phyloP scores from a whole-genome alignment of 192 early-diverging fungal species.

The Backusella sp. region DNA sequence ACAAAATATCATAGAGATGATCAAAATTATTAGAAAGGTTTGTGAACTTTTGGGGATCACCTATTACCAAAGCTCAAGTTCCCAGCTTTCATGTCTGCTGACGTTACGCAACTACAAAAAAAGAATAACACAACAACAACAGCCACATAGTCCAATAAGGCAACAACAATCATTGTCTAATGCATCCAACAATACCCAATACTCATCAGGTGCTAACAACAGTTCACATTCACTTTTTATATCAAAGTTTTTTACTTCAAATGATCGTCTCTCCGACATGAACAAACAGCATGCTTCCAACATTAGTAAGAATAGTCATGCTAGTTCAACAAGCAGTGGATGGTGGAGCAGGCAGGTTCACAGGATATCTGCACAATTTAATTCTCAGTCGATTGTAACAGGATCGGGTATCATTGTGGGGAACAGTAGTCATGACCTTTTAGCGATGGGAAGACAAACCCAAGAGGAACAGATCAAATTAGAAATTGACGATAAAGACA shows the following conservation, averaged over 20 bases:
- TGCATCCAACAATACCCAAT: background rate
- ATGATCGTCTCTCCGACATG: slow-evolving; percentile 7
- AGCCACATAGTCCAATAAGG: background rate
- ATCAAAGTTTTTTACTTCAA: slow-evolving; percentile 11
- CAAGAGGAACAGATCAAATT: slow-evolving; percentile 9
- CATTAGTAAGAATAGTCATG: background rate
- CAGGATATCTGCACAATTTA: slow-evolving; percentile 10
- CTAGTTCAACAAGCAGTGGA: background rate
- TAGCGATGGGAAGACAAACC: background rate
- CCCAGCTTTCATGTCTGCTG: slow-evolving; percentile 23
- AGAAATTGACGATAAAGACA: background rate
- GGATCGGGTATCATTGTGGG: slow-evolving; percentile 9
- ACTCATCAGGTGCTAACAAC: background rate
- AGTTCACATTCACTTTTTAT: slow-evolving; percentile 9
- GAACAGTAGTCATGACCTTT: slow-evolving; percentile 10
- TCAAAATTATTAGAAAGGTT: slow-evolving; percentile 10
- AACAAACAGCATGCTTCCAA: background rate
- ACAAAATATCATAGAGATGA: slow-evolving; percentile 7
- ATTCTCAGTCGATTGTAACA: slow-evolving; percentile 6
- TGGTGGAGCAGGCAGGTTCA: slow-evolving; percentile 1
- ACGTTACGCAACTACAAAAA: slow-evolving; percentile 25
- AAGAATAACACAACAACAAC: background rate
- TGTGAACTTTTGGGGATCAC: slow-evolving; percentile 36
- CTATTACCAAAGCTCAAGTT: slow-evolving; percentile 18
- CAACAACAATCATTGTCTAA: background rate